These are phyloP conservation scores for Termitomyces sp. DNA, from an alignment of 768 basidiomycete species.

Conservation along the genomic window DNA sequence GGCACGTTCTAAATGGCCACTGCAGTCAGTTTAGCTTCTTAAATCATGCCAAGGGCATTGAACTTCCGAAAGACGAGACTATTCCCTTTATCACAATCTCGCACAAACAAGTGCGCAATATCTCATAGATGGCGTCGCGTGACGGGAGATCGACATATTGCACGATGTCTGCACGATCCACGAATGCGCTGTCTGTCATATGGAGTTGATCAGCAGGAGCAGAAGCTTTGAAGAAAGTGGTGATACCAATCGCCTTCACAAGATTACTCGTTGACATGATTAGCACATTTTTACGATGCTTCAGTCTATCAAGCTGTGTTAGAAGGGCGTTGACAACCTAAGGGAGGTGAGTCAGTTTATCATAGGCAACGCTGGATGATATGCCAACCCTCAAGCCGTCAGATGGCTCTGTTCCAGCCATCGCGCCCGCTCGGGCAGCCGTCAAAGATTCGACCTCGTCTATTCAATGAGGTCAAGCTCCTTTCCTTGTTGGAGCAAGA, in stretches of 20 bases:
- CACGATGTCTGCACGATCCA: slow-evolving; percentile 95
- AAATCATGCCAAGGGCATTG: not conserved
- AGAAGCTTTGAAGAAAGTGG: not conserved
- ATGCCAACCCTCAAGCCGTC: slow-evolving; percentile 77
- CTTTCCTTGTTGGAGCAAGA: not conserved
- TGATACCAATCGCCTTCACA: slow-evolving; percentile 85
- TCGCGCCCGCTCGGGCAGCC: slow-evolving; percentile 89
- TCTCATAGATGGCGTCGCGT: slow-evolving; percentile 90
- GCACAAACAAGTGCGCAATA: slow-evolving; percentile 73
- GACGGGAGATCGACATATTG: slow-evolving; percentile 93
- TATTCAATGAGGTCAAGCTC: slow-evolving; percentile 25
- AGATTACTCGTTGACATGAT: slow-evolving; percentile 98
- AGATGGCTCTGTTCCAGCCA: slow-evolving; percentile 93
- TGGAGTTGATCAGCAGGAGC: not conserved
- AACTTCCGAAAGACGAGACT: slow-evolving; percentile 57
- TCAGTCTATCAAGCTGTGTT: slow-evolving; percentile 95
- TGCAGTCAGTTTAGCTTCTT: slow-evolving; percentile 1
- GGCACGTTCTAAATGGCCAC: slow-evolving; percentile 49
- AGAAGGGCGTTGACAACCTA: slow-evolving; percentile 97
- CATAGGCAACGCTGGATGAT: not conserved
- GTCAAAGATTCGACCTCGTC: slow-evolving; percentile 98
- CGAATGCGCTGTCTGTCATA: slow-evolving; percentile 80
- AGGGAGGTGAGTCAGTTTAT: not conserved
- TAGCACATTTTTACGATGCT: slow-evolving; percentile 88
- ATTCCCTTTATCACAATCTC: slow-evolving; percentile 80